Conservation (phyloP, 768 basidiomycete genomes). For the Trametes cinnabarina region DNA sequence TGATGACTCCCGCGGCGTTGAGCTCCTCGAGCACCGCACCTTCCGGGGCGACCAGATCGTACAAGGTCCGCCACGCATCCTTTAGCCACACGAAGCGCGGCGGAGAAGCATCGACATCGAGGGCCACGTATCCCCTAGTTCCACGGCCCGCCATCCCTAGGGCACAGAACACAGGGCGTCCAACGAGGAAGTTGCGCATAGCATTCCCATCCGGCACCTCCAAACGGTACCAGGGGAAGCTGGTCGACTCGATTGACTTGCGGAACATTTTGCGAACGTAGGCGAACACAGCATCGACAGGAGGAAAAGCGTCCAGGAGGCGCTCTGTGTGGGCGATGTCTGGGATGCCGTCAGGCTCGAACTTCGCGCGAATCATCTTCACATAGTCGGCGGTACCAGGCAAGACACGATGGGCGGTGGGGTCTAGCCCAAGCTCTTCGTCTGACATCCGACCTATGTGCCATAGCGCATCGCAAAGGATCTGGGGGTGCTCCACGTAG, state of each 20-base stretch:
- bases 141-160: slow-evolving; percentile 12
- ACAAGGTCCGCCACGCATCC: slow-evolving; percentile 5
- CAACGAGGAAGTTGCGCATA: slow-evolving; percentile 4
- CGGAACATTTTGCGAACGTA: slow-evolving; percentile 6
- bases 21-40: neutral
- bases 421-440: neutral
- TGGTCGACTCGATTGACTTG: neutral
- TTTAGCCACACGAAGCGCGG: slow-evolving; percentile 1
- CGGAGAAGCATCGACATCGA: neutral
- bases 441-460: neutral
- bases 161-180: neutral
- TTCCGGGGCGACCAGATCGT: neutral
- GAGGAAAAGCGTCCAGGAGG: neutral
- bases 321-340: neutral
- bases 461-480: slow-evolving; percentile 1
- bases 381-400: neutral
- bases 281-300: neutral
- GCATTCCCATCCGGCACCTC: neutral
- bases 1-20: neutral
- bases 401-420: neutral
- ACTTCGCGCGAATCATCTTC: neutral
- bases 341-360: neutral
- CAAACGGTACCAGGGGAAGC: slow-evolving; percentile 8
- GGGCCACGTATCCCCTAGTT: slow-evolving; percentile 15
- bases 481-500: neutral